Percentiles rank a stretch among this genome's conserved stretches.
These are phyloP conservation scores for Scedosporium apiospermum DNA, from an alignment of 2,329 filamentous ascomycete species.

Conservation along the genomic window DNA sequence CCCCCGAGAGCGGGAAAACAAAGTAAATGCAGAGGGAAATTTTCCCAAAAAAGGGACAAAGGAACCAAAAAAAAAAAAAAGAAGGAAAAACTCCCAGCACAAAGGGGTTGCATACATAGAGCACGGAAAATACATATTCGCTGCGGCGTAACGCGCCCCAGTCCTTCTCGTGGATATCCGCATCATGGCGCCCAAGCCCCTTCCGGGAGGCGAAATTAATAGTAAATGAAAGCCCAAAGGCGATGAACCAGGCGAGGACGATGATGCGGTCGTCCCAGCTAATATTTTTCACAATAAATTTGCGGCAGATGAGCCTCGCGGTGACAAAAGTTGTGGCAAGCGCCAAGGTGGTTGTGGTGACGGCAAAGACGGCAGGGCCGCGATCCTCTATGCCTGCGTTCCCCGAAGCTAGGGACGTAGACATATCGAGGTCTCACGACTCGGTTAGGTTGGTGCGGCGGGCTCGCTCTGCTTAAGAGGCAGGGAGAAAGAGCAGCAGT, in stretches of 20 bases:
- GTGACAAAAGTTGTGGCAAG: conserved; percentile 67
- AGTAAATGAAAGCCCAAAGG: conserved; percentile 56
- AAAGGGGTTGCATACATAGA: conserved; percentile 39
- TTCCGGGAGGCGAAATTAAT: conserved; percentile 54
- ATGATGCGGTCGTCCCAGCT: conserved; percentile 77
- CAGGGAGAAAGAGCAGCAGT: background rate
- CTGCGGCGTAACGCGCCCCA: conserved; percentile 42
- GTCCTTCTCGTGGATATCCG: conserved; percentile 43
- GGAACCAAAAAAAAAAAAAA: too few species aligned
- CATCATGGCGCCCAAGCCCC: conserved; percentile 61
- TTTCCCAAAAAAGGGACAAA: too few species aligned
- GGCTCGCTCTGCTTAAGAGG: background rate
- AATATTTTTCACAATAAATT: conserved; percentile 61
- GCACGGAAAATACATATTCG: conserved; percentile 56
- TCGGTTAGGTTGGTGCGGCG: background rate
- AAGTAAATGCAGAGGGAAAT: background rate
- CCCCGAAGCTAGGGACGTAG: background rate
- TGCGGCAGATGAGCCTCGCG: conserved; percentile 63
- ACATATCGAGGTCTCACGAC: conserved; percentile 2
- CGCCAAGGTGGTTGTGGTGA: conserved; percentile 59
- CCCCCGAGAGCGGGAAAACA: background rate
- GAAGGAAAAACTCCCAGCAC: background rate
- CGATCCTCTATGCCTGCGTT: conserved; percentile 30
- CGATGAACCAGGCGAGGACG: conserved; percentile 64
- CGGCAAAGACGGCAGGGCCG: conserved; percentile 55